Evolutionary conservation across 768 basidiomycete species (phyloP).

Genomic region (Auriscalpium orientale): DNA sequence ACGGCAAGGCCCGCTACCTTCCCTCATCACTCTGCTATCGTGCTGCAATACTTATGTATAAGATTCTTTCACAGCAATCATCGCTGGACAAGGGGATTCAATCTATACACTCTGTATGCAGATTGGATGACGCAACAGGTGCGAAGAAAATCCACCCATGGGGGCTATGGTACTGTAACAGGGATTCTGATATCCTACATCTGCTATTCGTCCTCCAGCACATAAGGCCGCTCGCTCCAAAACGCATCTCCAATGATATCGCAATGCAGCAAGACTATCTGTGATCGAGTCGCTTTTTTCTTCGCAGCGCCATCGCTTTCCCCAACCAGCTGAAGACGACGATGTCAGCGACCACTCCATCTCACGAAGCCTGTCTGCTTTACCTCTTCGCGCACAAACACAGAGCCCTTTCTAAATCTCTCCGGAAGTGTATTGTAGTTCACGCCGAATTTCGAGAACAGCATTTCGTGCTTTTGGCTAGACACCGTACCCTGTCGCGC

Average conservation of each 20-base stretch:
- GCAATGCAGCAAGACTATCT: conserved; percentile 60
- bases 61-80: no score
- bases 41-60: no score
- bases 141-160: no score
- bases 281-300: conserved; percentile 31
- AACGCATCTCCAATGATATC: conserved; percentile 81
- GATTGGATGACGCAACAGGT: no score
- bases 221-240: conserved; percentile 56
- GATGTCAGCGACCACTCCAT: not conserved
- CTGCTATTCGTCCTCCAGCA: conserved; percentile 31
- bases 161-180: no score
- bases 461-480: conserved; percentile 84
- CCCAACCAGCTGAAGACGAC: not conserved
- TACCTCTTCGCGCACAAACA: conserved; percentile 65
- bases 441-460: conserved; percentile 73
- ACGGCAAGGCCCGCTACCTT: no score
- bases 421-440: conserved; percentile 79
- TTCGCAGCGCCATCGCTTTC: conserved; percentile 10
- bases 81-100: no score
- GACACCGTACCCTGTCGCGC: conserved; percentile 74
- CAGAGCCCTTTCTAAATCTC: conserved; percentile 79
- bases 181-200: no score
- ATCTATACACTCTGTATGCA: no score
- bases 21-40: no score
- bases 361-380: no score